Evolutionary conservation across 805 yeast species (phyloP).

Genomic region (Wickerhamomyces bovis): DNA sequence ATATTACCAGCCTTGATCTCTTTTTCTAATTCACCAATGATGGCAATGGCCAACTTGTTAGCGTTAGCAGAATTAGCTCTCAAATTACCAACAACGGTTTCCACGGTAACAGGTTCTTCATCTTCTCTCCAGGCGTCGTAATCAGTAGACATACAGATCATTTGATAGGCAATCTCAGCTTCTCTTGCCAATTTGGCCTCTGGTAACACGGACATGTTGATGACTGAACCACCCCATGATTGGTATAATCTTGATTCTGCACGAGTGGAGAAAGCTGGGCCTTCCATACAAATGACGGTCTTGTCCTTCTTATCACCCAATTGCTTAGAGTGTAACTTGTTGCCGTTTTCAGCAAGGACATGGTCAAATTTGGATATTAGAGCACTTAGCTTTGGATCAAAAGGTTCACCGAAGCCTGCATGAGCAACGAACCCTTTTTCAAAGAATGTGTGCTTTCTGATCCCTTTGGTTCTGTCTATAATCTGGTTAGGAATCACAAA

Average conservation of each 20-base stretch:
- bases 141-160: slow-evolving; percentile 98
- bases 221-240: slow-evolving; percentile 89
- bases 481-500: slow-evolving; percentile 95
- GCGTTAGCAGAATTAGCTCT: slow-evolving; percentile 87
- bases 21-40: slow-evolving; percentile 61
- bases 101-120: slow-evolving; percentile 97
- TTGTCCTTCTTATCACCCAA: slow-evolving; percentile 61
- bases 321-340: slow-evolving; percentile 59
- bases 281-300: slow-evolving; percentile 95
- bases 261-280: slow-evolving; percentile 95
- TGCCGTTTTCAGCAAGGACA: slow-evolving; percentile 40
- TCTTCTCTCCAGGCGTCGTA: slow-evolving; percentile 97
- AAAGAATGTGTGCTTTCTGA: slow-evolving; percentile 76
- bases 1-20: slow-evolving; percentile 53
- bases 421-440: slow-evolving; percentile 95
- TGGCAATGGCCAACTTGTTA: slow-evolving; percentile 60
- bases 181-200: slow-evolving; percentile 96
- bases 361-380: slow-evolving; percentile 56
- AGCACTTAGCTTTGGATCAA: slow-evolving; percentile 66
- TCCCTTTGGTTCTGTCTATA: slow-evolving; percentile 95
- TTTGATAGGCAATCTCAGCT: slow-evolving; percentile 94
- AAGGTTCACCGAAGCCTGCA: slow-evolving; percentile 96
- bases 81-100: slow-evolving; percentile 87
- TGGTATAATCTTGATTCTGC: slow-evolving; percentile 89
- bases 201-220: slow-evolving; percentile 97